Base-by-base conservation (phyloP, 2,329 filamentous ascomycete genomes). In the Didymosphaeria variabile region DNA sequence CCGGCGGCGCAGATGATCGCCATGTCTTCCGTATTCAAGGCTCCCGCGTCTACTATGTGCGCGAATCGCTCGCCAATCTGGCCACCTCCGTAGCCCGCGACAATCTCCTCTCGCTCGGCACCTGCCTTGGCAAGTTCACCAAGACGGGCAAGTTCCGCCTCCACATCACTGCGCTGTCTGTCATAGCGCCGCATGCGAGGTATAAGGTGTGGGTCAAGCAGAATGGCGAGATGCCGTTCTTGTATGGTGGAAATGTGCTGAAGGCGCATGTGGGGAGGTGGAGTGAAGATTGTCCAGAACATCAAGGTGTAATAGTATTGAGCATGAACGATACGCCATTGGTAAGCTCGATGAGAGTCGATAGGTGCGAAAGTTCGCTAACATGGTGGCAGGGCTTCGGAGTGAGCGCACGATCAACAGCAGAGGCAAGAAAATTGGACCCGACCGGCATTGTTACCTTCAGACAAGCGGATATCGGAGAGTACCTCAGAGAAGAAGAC, bases 171-270 rank as follows among this genome's bases (percentile, higher is more conserved):
- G 91, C 87, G n/a, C 85, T 99, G 60, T 91, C 93, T 65, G 87
- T 97, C 65, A 90, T 99, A 67, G 91, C 94, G 59, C 90, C 92
- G 67, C 93, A 97, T 79, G 94, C 94, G 47, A 86, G 95, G 61
- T 97, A 97, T 82, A 98, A 98, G 87, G 89, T 98, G 70, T 98
- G 94, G 93, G 90, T 99, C 69, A 96, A 96, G 81, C 87, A 90
- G 61, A 98, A 98, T 80, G 95, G 95, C 68, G 94, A 96, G 74
- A 97, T 97, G 93, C 94, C 95, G 1, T 98, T 97, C 79, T 82
- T 99, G 50, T 99, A 98, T 80, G 95, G 95, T 56, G 92, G 92
- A 59, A 94, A 98, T 79, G 85, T 97, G 55, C 88, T 96, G 69
- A 92, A 92, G 79, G 91, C 90, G 34, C 91, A 93, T 77, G 87